These are phyloP conservation scores for Penicillium paxilli DNA, from an alignment of 495 filamentous ascomycete species.

Conservation along the genomic window DNA sequence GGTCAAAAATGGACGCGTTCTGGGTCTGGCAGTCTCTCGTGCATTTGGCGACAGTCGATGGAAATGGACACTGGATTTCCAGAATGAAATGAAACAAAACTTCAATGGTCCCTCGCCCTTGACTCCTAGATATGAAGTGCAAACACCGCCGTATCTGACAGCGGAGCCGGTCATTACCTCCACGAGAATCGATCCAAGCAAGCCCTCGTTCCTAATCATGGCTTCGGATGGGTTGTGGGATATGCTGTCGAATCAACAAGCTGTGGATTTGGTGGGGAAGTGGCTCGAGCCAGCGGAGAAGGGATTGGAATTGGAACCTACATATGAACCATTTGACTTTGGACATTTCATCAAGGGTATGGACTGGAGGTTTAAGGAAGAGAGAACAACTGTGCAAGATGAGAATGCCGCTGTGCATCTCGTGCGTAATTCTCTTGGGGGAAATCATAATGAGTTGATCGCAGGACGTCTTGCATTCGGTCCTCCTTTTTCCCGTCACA, in stretches of 20 bases:
- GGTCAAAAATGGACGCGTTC: slow-evolving; percentile 53
- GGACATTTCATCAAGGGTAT: slow-evolving; percentile 21
- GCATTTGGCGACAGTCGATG: slow-evolving; percentile 65
- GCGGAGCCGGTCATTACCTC: slow-evolving; percentile 64
- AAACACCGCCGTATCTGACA: slow-evolving; percentile 64
- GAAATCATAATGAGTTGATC: slow-evolving; percentile 56
- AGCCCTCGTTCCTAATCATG: slow-evolving; percentile 60
- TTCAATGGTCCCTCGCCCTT: slow-evolving; percentile 49
- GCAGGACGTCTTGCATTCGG: slow-evolving; percentile 49
- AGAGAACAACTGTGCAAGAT: slow-evolving; percentile 52
- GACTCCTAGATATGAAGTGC: slow-evolving; percentile 33
- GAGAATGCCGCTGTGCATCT: slow-evolving; percentile 65
- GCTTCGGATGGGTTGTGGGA: slow-evolving; percentile 70
- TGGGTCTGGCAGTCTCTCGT: slow-evolving; percentile 57
- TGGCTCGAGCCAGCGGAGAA: slow-evolving; percentile 47
- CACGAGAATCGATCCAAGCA: slow-evolving; percentile 45
- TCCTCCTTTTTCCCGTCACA: slow-evolving; percentile 47
- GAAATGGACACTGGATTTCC: slow-evolving; percentile 58
- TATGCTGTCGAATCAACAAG: slow-evolving; percentile 55
- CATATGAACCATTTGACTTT: slow-evolving; percentile 27
- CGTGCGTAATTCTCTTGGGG: slow-evolving; percentile 61
- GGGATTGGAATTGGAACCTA: slow-evolving; percentile 15
- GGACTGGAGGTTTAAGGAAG: slow-evolving; percentile 27
- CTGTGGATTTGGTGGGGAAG: slow-evolving; percentile 54
- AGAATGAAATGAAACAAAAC: slow-evolving; percentile 36